Conservation (phyloP, 1,284 basidiomycete genomes). For the Sphaerobolus stellatus region DNA sequence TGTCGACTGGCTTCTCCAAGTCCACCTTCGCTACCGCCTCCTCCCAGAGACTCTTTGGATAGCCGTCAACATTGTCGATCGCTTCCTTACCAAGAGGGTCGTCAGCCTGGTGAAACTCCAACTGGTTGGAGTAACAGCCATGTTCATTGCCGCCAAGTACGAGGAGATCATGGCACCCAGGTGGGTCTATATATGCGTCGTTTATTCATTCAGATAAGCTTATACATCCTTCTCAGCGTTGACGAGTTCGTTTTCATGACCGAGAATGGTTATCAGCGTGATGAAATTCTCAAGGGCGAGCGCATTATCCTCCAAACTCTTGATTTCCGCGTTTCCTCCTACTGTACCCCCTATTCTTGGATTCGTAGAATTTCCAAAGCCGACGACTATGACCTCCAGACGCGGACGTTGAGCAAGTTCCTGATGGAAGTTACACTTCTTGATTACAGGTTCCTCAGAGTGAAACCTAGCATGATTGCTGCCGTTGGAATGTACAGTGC, state of each 20-base stretch:
- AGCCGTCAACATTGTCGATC: constrained; percentile 93
- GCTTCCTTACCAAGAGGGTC: constrained; percentile 88
- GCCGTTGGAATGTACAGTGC: constrained; percentile 98
- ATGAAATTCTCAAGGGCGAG: constrained; percentile 98
- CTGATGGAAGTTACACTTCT: constrained; percentile 94
- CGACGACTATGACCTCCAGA: constrained; percentile 98
- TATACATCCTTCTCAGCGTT: constrained; percentile 78
- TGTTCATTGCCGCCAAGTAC: constrained; percentile 94
- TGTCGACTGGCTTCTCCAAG: constrained; percentile 96
- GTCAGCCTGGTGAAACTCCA: constrained; percentile 93
- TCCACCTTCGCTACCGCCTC: constrained; percentile 91
- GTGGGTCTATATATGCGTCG: constrained; percentile 29
- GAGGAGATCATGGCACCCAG: constrained; percentile 91
- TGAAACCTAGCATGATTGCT: constrained; percentile 93
- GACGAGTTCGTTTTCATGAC: constrained; percentile 99
- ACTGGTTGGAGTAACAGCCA: constrained; percentile 90
- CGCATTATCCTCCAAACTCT: constrained; percentile 93
- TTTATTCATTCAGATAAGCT: constrained; percentile 43
- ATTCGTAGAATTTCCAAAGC: constrained; percentile 98
- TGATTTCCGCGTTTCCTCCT: constrained; percentile 93
- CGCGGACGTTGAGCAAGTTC: constrained; percentile 96
- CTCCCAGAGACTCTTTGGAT: constrained; percentile 96
- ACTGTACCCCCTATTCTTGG: constrained; percentile 99
- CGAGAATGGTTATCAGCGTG: constrained; percentile 88
- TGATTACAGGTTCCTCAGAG: constrained; percentile 91